Conservation (phyloP, 164 flowering plant species). For the Magnolia officinalis region DNA sequence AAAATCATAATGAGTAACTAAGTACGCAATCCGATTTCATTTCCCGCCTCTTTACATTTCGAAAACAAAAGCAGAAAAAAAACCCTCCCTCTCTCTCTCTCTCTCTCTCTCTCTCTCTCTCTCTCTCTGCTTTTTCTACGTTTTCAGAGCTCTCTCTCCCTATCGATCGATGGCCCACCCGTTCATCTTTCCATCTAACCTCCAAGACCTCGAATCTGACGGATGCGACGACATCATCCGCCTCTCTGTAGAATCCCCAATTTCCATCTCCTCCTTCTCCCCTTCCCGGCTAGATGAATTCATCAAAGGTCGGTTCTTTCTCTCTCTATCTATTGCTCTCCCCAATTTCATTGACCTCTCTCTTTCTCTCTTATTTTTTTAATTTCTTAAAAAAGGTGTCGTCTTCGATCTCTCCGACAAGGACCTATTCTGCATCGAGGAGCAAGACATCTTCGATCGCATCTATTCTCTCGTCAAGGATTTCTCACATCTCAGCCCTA, state of each 20-base stretch:
- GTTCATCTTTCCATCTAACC: slow-evolving; percentile 66
- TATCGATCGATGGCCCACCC: slow-evolving; percentile 47
- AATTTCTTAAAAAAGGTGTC: slow-evolving; percentile 41
- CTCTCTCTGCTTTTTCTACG: no score
- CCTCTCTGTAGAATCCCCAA: slow-evolving; percentile 50
- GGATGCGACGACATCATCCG: slow-evolving; percentile 31
- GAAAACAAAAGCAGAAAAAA: no score
- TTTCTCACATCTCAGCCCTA: slow-evolving; percentile 43
- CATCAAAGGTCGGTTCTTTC: slow-evolving; percentile 61
- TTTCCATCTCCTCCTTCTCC: slow-evolving; percentile 44
- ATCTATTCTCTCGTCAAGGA: slow-evolving; percentile 63
- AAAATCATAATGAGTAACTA: no score
- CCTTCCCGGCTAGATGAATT: slow-evolving; percentile 80
- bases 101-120: no score
- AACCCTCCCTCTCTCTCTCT: no score
- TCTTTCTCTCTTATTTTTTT: not conserved
- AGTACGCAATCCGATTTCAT: no score
- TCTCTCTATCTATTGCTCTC: not conserved
- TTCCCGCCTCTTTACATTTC: no score
- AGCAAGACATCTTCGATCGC: slow-evolving; percentile 83
- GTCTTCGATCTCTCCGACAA: slow-evolving; percentile 92
- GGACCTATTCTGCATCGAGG: slow-evolving; percentile 84
- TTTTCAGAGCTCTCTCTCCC: no score
- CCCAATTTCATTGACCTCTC: not conserved
- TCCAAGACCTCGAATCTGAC: slow-evolving; percentile 52